These are phyloP conservation scores for Hippophae gyantsensis DNA, from an alignment of 306 rosid genomes.

Conservation along the genomic window DNA sequence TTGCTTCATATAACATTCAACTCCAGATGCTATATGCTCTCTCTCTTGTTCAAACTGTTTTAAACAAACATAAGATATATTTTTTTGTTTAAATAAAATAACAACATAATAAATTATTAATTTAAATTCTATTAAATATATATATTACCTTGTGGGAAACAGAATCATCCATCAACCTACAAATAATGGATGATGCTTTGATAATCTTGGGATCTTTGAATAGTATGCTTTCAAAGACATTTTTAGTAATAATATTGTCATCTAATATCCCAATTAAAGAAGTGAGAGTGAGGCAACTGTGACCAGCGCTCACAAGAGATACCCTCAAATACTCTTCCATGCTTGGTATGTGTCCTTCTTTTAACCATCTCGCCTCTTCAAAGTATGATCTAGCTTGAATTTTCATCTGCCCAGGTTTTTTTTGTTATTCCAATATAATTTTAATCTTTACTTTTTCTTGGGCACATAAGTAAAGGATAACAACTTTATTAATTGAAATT, in stretches of 20 bases:
- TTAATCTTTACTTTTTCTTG: too few species aligned
- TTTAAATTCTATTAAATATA: too few species aligned
- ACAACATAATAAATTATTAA: too few species aligned
- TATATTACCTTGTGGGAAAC: slow-evolving; percentile 8
- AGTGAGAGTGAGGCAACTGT: neutral
- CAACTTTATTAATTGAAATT: too few species aligned
- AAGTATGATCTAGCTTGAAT: slow-evolving; percentile 16
- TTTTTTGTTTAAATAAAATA: too few species aligned
- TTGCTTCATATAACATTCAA: slow-evolving; percentile 41
- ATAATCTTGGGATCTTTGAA: slow-evolving; percentile 6
- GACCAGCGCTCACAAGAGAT: slow-evolving; percentile 2
- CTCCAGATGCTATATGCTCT: slow-evolving; percentile 20
- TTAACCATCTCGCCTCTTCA: slow-evolving; percentile 36
- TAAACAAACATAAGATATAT: too few species aligned
- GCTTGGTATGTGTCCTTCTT: slow-evolving; percentile 21
- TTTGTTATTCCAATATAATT: too few species aligned
- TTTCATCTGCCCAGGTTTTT: slow-evolving; percentile 18
- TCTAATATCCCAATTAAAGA: slow-evolving; percentile 18
- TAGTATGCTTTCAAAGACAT: slow-evolving; percentile 11
- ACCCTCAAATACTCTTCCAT: slow-evolving; percentile 24
- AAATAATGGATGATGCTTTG: neutral
- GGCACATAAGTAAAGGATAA: too few species aligned
- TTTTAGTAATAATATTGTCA: slow-evolving; percentile 3
- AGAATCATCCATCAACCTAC: slow-evolving; percentile 7
- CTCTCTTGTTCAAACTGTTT: slow-evolving; percentile 30